Evolutionary conservation across 352 stramenopile species (phyloP).

Genomic region (Phytopythium montanum): DNA sequence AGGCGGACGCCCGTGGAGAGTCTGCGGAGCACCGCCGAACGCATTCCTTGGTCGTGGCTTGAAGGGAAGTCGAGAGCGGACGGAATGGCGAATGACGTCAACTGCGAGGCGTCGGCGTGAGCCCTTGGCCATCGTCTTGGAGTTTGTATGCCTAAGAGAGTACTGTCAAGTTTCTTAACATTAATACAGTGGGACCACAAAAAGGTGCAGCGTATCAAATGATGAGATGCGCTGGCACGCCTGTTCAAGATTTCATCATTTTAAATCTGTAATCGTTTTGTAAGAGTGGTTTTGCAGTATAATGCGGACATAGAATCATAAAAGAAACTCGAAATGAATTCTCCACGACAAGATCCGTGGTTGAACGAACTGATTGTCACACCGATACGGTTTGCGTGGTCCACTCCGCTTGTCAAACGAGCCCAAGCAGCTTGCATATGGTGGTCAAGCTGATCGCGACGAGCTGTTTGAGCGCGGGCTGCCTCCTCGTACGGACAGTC

Average conservation of each 20-base stretch:
- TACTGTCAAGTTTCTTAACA: not conserved
- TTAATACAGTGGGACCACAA: not conserved
- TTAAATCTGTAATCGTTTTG: too few species aligned
- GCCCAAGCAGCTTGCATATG: too few species aligned
- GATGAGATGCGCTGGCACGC: not conserved
- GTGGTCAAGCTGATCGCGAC: too few species aligned
- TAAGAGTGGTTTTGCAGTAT: too few species aligned
- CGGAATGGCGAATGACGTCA: not conserved
- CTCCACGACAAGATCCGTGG: too few species aligned
- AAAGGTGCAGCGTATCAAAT: constrained; percentile 3
- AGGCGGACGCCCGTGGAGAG: not conserved
- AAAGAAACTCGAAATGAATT: too few species aligned
- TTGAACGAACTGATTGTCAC: too few species aligned
- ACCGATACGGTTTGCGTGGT: too few species aligned
- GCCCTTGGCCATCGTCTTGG: not conserved
- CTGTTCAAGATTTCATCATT: not conserved
- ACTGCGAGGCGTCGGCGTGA: not conserved
- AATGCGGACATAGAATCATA: too few species aligned
- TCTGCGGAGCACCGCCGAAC: not conserved
- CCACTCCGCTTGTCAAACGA: too few species aligned
- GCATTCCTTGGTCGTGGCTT: not conserved
- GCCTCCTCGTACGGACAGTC: too few species aligned
- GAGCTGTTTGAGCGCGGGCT: too few species aligned
- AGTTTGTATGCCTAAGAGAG: not conserved
- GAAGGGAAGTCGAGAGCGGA: not conserved